These are phyloP conservation scores for Moricandia arvensis DNA, from an alignment of 345 rosid genomes.

Conservation along the genomic window DNA sequence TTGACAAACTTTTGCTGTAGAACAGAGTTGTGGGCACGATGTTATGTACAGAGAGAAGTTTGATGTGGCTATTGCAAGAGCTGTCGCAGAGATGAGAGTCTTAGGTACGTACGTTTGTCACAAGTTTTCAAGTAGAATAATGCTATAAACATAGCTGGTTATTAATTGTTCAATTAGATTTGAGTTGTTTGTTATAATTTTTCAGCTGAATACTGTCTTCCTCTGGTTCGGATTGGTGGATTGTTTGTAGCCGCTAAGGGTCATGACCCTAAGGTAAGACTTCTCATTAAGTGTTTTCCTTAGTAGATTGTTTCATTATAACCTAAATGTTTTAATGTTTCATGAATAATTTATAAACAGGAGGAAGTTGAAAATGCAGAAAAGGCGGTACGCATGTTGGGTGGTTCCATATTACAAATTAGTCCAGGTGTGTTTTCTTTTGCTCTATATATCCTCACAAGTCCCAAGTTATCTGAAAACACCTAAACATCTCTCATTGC, in stretches of 20 bases:
- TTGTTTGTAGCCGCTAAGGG: slow-evolving; percentile 96
- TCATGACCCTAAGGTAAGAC: slow-evolving; percentile 76
- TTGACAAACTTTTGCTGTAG: slow-evolving; percentile 34
- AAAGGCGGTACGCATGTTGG: slow-evolving; percentile 70
- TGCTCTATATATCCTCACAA: background rate
- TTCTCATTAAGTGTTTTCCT: background rate
- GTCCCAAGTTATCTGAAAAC: slow-evolving; percentile 3
- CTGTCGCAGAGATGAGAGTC: slow-evolving; percentile 93
- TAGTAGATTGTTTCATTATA: background rate
- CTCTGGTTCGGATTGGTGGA: slow-evolving; percentile 91
- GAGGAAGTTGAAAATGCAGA: slow-evolving; percentile 69
- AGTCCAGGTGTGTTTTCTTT: slow-evolving; percentile 46
- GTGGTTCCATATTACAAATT: slow-evolving; percentile 63
- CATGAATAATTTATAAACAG: slow-evolving; percentile 34
- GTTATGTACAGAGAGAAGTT: slow-evolving; percentile 63
- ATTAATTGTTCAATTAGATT: slow-evolving; percentile 12
- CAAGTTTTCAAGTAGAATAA: background rate
- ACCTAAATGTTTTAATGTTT: background rate
- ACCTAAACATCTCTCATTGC: background rate
- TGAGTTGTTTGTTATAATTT: background rate
- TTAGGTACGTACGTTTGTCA: slow-evolving; percentile 55
- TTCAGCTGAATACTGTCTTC: slow-evolving; percentile 94
- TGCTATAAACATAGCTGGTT: background rate
- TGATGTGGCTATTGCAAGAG: slow-evolving; percentile 94
- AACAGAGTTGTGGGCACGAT: slow-evolving; percentile 75